Conservation (phyloP, 2,329 filamentous ascomycete genomes). For the Alternaria infectoria region DNA sequence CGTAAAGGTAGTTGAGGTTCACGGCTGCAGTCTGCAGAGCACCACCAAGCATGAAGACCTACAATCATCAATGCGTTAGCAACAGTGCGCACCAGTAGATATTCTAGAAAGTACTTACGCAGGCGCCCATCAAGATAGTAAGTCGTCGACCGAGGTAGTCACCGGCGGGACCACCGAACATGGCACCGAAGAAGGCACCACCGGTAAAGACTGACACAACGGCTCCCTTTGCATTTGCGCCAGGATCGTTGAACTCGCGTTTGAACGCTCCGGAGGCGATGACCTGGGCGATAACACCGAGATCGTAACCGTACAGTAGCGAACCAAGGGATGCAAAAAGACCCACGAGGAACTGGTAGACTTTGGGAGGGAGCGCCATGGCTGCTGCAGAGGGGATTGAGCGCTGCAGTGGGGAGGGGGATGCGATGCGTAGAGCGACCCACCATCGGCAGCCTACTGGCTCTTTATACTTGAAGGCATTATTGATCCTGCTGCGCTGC, state of each 20-base stretch:
- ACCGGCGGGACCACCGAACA: slow-evolving; percentile 66
- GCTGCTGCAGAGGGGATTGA: slow-evolving; percentile 22
- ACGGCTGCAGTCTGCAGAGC: slow-evolving; percentile 74
- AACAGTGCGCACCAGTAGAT: not conserved
- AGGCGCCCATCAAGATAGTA: slow-evolving; percentile 74
- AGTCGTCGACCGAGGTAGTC: slow-evolving; percentile 71
- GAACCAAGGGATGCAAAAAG: slow-evolving; percentile 66
- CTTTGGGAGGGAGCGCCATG: slow-evolving; percentile 64
- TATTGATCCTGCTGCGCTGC: not conserved
- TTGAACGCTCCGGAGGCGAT: slow-evolving; percentile 55
- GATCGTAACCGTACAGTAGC: slow-evolving; percentile 64
- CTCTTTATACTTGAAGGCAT: slow-evolving; percentile 26
- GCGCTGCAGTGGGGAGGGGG: slow-evolving; percentile 9
- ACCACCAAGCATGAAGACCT: slow-evolving; percentile 71
- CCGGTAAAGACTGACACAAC: slow-evolving; percentile 81
- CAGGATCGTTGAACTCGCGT: slow-evolving; percentile 47
- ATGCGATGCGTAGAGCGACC: slow-evolving; percentile 11
- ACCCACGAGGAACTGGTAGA: slow-evolving; percentile 66
- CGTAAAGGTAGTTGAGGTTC: slow-evolving; percentile 67
- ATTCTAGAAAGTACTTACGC: slow-evolving; percentile 53
- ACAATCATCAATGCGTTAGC: not conserved
- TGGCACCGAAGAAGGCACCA: slow-evolving; percentile 74
- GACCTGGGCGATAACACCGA: slow-evolving; percentile 66
- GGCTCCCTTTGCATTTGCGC: slow-evolving; percentile 61
- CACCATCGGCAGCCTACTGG: slow-evolving; percentile 7